Evolutionary conservation across 768 basidiomycete species (phyloP).

Genomic region (Lenzites betulinus): DNA sequence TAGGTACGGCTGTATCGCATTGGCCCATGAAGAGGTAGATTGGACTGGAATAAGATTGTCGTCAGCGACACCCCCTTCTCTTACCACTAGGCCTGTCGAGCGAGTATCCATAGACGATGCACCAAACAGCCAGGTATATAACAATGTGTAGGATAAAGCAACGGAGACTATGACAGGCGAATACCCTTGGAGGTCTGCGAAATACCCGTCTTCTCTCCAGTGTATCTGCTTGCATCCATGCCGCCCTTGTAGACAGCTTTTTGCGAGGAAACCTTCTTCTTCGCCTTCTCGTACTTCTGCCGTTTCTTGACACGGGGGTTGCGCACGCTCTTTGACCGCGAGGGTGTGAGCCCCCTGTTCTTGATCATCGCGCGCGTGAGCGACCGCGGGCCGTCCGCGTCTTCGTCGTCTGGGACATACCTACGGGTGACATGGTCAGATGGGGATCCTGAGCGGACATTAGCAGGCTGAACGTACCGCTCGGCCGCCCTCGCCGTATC

Average conservation of each 20-base stretch:
- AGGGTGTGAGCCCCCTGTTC: constrained; percentile 94
- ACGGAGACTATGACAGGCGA: constrained; percentile 43
- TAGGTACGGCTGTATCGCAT: constrained; percentile 10
- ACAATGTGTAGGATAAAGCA: neutral
- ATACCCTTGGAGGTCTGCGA: constrained; percentile 88
- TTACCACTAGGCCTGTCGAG: neutral
- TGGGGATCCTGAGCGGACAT: neutral
- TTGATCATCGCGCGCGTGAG: constrained; percentile 89
- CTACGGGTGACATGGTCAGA: constrained; percentile 18
- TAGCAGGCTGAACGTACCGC: constrained; percentile 46
- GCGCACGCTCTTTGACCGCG: constrained; percentile 83
- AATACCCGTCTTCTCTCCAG: constrained; percentile 93
- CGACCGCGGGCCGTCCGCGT: constrained; percentile 75
- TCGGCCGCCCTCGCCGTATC: constrained; percentile 60
- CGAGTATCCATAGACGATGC: neutral
- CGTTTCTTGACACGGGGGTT: constrained; percentile 99
- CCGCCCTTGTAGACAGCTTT: constrained; percentile 94
- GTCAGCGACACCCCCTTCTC: neutral
- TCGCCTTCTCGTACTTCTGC: constrained; percentile 90
- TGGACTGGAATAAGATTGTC: neutral
- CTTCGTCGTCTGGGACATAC: constrained; percentile 38
- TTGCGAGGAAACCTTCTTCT: constrained; percentile 88
- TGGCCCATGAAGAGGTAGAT: neutral
- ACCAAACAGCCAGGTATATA: neutral
- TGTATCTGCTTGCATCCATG: constrained; percentile 71